Conservation (phyloP, 2,329 filamentous ascomycete species). For the Xylariaceae sp. region DNA sequence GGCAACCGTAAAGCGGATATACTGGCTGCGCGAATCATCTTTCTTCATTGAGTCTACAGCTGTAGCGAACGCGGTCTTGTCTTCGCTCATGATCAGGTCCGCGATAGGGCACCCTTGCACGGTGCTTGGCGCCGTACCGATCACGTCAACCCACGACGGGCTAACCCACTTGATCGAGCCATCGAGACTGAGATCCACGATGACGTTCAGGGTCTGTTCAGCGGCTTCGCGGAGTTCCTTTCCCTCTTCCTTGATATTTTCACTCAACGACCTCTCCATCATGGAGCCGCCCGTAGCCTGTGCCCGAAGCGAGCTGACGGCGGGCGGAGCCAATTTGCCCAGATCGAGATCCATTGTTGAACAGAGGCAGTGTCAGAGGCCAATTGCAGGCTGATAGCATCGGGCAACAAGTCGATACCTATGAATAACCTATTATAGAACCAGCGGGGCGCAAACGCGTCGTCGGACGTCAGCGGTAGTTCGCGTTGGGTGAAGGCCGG, state of each 20-base stretch:
- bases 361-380: slow-evolving; percentile 25
- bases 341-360: slow-evolving; percentile 43
- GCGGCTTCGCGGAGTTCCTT: slow-evolving; percentile 93
- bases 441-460: slow-evolving; percentile 28
- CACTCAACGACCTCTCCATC: slow-evolving; percentile 70
- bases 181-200: slow-evolving; percentile 87
- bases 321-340: slow-evolving; percentile 47
- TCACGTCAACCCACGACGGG: slow-evolving; percentile 89
- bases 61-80: slow-evolving; percentile 74
- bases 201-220: slow-evolving; percentile 93
- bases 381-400: slow-evolving; percentile 35
- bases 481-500: slow-evolving; percentile 18
- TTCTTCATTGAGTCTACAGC: slow-evolving; percentile 83
- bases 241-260: slow-evolving; percentile 87
- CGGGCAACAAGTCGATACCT: slow-evolving; percentile 20
- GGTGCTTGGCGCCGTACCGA: slow-evolving; percentile 69
- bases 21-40: slow-evolving; percentile 88
- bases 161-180: slow-evolving; percentile 93
- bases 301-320: slow-evolving; percentile 47
- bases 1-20: slow-evolving; percentile 72
- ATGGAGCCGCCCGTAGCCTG: slow-evolving; percentile 45
- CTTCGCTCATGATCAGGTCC: slow-evolving; percentile 71
- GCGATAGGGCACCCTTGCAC: slow-evolving; percentile 74
- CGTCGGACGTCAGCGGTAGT: slow-evolving; percentile 18
- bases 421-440: slow-evolving; percentile 12